Base-by-base conservation (phyloP, 2,329 filamentous ascomycete genomes). In the Alternaria panax region DNA sequence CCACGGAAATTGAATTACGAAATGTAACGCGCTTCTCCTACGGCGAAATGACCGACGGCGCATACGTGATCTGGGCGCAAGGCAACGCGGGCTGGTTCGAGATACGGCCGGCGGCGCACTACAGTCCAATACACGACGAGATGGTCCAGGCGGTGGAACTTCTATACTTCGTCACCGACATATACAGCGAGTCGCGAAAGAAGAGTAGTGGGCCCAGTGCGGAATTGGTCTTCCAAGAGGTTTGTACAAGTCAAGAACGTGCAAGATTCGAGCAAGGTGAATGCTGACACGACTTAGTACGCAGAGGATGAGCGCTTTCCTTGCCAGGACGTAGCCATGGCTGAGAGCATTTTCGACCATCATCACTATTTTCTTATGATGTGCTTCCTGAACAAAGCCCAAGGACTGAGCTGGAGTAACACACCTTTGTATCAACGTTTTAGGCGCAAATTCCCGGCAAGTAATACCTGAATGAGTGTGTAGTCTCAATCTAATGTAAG, bases 21-120 rank as follows among this genome's bases (percentile, higher is more conserved):
- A 78, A 82, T 32, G 82, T 85, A 5, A 77, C 74, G 7, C 77
- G 76, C 40, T 83, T 80, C 64, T 78, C 82, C 3, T 84, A 83
- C 64, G 82, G 80, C 16, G 77, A 82, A 62, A 78, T 87, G 12
- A 86, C 89, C 30, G 83, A 85, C 51, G 83, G 82, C 0, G 80
- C 82, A 18, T 82, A 86, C 4, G 81, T 85, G n/a, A 80, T 91
- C 28, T 92, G 90, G 90, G 87, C 89, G 1, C 81, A 83, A 28
- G 88, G 88, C 36, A 75, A 81, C 54, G 84, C 87, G 12, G 90
- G 89, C 43, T 92, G 89, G 88, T 92, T 87, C 71, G 85, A 89
- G 69, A 83, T 92, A 41, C 80, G 80, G 30, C 89, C 90, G 1
- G 80, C 85, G n/a, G 70, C 80, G 9, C 74, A 78, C 2, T 93